Evolutionary conservation across 1,284 basidiomycete species (phyloP).

Genomic region (Cutaneotrichosporon cavernicola): DNA sequence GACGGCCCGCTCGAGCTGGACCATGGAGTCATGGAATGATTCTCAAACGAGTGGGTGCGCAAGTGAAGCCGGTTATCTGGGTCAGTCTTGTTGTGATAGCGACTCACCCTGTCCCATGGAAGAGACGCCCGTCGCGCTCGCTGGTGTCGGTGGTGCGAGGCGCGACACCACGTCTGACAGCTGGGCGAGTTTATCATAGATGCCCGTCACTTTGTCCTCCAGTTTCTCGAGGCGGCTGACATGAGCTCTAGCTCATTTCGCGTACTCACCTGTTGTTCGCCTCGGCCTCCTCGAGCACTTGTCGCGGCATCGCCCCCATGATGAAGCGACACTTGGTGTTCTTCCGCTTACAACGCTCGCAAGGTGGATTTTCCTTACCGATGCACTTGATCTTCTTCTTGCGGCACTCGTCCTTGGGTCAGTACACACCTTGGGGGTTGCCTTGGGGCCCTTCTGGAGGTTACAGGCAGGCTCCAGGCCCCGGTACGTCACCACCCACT

Average conservation of each 20-base stretch:
- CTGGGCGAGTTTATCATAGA: slow-evolving; percentile 24
- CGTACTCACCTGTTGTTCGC: slow-evolving; percentile 10
- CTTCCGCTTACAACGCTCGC: slow-evolving; percentile 29
- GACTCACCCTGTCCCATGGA: background rate
- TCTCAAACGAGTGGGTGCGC: background rate
- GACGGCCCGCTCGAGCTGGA: background rate
- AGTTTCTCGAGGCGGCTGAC: slow-evolving; percentile 18
- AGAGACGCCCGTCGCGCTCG: background rate
- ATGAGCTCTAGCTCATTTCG: background rate
- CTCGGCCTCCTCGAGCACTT: slow-evolving; percentile 12
- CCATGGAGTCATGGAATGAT: background rate
- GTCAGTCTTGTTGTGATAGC: background rate
- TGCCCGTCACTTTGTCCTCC: slow-evolving; percentile 22
- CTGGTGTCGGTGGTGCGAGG: background rate
- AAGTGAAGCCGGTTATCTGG: background rate
- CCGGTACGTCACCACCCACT: too few species aligned
- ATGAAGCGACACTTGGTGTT: slow-evolving; percentile 28
- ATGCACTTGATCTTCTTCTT: slow-evolving; percentile 33
- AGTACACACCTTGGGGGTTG: background rate
- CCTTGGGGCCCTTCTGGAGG: too few species aligned
- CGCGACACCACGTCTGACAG: slow-evolving; percentile 9
- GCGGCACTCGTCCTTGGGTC: slow-evolving; percentile 23
- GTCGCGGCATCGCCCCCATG: slow-evolving; percentile 28
- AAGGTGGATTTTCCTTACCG: slow-evolving; percentile 33
- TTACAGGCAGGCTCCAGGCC: too few species aligned